These are phyloP conservation scores for Boletus fagicola DNA, from an alignment of 768 basidiomycete genomes.

Conservation along the genomic window DNA sequence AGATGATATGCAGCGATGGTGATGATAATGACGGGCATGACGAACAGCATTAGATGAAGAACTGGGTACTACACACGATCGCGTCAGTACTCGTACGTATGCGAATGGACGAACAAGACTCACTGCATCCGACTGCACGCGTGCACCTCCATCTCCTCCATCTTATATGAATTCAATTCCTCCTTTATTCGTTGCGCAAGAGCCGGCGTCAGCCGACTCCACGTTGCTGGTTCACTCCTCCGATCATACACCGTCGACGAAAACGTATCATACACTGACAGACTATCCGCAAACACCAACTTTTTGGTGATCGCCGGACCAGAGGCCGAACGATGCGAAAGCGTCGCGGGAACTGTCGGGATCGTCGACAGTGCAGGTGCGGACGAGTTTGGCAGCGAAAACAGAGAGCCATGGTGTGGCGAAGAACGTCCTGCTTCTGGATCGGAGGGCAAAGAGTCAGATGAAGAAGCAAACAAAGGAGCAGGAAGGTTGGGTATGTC, in stretches of 20 bases:
- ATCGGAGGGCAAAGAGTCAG: conserved; percentile 34
- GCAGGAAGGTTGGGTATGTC: conserved; percentile 47
- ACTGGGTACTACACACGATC: conserved; percentile 62
- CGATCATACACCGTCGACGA: conserved; percentile 88
- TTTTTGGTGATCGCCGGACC: conserved; percentile 70
- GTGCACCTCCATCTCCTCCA: conserved; percentile 99
- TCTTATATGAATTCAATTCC: conserved; percentile 97
- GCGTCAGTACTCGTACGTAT: background rate
- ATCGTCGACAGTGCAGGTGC: conserved; percentile 79
- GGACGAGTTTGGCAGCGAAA: conserved; percentile 84
- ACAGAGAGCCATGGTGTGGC: conserved; percentile 47
- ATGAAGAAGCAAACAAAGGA: conserved; percentile 51
- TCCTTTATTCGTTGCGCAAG: conserved; percentile 97
- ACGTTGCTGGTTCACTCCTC: conserved; percentile 93
- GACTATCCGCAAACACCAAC: conserved; percentile 84
- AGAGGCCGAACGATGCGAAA: conserved; percentile 75
- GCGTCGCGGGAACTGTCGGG: conserved; percentile 43
- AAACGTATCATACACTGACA: conserved; percentile 98
- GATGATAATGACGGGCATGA: conserved; percentile 21
- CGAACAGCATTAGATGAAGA: conserved; percentile 66
- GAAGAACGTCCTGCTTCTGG: conserved; percentile 37
- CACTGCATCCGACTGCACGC: conserved; percentile 88
- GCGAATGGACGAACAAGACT: conserved; percentile 32
- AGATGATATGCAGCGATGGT: conserved; percentile 28
- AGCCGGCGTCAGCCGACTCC: conserved; percentile 92